These are phyloP conservation scores for Leishmania mexicana DNA, from an alignment of 208 protist genomes.

Conservation along the genomic window DNA sequence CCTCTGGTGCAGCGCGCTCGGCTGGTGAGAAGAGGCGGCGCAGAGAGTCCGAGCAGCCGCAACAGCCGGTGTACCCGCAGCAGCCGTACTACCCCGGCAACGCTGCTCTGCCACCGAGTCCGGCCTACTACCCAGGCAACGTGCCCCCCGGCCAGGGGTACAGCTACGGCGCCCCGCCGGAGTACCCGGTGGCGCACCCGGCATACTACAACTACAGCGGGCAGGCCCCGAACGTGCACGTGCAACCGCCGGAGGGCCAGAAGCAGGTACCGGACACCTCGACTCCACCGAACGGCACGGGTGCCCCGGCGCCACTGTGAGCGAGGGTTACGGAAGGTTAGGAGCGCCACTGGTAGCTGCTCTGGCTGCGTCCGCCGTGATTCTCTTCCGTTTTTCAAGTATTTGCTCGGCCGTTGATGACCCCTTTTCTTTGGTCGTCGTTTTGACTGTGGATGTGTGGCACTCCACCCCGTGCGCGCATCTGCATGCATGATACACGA, in stretches of 20 bases:
- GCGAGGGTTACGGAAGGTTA: neutral
- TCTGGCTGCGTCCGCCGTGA: neutral
- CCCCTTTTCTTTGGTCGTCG: neutral
- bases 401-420: neutral
- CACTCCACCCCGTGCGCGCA: neutral
- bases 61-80: conserved; percentile 2
- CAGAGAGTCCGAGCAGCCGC: conserved; percentile 4
- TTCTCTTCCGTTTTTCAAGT: neutral
- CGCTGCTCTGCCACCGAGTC: neutral
- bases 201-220: conserved; percentile 39
- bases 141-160: neutral
- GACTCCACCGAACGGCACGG: neutral
- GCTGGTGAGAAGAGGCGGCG: neutral
- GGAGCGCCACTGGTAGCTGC: neutral
- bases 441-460: neutral
- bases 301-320: conserved; percentile 4
- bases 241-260: neutral
- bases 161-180: conserved; percentile 26
- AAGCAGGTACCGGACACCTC: neutral
- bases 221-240: conserved; percentile 8
- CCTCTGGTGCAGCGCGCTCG: neutral
- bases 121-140: conserved; percentile 9
- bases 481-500: neutral
- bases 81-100: conserved; percentile 14
- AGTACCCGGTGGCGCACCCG: conserved; percentile 29